These are phyloP conservation scores for Leishmania mexicana DNA, from an alignment of 208 protist genomes.

Conservation along the genomic window DNA sequence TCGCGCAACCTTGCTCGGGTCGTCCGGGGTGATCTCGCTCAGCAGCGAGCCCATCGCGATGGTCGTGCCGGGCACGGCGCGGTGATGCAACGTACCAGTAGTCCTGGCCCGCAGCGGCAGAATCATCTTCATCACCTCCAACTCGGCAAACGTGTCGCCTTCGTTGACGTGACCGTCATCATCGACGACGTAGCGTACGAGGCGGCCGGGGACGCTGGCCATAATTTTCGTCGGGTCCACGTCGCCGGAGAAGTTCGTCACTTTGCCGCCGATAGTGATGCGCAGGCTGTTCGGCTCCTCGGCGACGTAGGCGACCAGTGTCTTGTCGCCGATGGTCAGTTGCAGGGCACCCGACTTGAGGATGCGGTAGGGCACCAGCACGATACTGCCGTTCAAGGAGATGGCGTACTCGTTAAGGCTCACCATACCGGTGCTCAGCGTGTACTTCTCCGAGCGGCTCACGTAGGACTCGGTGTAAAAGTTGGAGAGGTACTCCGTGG, in stretches of 20 bases:
- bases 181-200: slow-evolving; percentile 95
- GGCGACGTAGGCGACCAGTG: slow-evolving; percentile 91
- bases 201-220: slow-evolving; percentile 93
- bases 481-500: slow-evolving; percentile 71
- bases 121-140: slow-evolving; percentile 99
- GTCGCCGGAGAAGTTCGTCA: slow-evolving; percentile 94
- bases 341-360: slow-evolving; percentile 85
- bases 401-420: slow-evolving; percentile 70
- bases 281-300: slow-evolving; percentile 92
- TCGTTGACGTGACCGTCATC: slow-evolving; percentile 92
- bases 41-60: slow-evolving; percentile 94
- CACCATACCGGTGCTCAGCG: slow-evolving; percentile 52
- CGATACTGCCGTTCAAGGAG: slow-evolving; percentile 70
- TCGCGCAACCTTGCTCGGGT: slow-evolving; percentile 85
- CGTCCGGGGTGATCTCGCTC: slow-evolving; percentile 92
- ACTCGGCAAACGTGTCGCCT: slow-evolving; percentile 92
- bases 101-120: slow-evolving; percentile 89
- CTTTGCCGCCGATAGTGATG: slow-evolving; percentile 91
- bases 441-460: slow-evolving; percentile 75
- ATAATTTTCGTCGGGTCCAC: slow-evolving; percentile 95
- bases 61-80: slow-evolving; percentile 86
- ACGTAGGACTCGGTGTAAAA: slow-evolving; percentile 76
- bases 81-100: slow-evolving; percentile 78
- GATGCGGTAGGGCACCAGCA: slow-evolving; percentile 76
- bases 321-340: slow-evolving; percentile 73